Evolutionary conservation across 495 filamentous ascomycete species (phyloP).

Genomic region (Tuber magnatum): DNA sequence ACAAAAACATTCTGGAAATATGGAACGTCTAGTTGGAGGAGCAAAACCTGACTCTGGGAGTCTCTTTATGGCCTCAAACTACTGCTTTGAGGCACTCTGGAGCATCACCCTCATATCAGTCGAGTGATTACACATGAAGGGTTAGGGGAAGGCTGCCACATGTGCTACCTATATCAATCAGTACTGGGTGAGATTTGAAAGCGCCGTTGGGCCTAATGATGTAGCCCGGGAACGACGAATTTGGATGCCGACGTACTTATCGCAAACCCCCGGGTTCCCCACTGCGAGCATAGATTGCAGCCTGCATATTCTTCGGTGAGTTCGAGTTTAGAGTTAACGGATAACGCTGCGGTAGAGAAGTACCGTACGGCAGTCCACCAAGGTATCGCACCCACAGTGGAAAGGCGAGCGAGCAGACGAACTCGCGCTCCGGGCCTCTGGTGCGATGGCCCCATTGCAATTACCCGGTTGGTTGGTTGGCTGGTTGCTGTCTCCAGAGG

Average conservation of each 20-base stretch:
- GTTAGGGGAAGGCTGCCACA: background rate
- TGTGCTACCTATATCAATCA: background rate
- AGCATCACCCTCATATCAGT: too few species aligned
- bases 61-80: background rate
- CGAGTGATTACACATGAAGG: background rate
- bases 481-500: background rate
- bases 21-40: background rate
- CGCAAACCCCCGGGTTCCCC: background rate
- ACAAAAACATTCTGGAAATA: background rate
- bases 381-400: background rate
- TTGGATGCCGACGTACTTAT: background rate
- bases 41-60: background rate
- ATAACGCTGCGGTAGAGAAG: background rate
- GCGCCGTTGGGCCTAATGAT: background rate
- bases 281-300: background rate
- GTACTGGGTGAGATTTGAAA: background rate
- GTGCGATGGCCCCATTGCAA: background rate
- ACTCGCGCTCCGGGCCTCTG: background rate
- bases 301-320: background rate
- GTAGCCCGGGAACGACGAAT: background rate
- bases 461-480: background rate
- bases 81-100: too few species aligned
- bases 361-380: constrained; percentile 3
- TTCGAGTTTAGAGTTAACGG: constrained; percentile 1
- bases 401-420: background rate